Percentiles rank a stretch among this genome's conserved stretches.
These are phyloP conservation scores for Aulographum hederae DNA, from an alignment of 2,329 filamentous ascomycete genomes.

Conservation along the genomic window DNA sequence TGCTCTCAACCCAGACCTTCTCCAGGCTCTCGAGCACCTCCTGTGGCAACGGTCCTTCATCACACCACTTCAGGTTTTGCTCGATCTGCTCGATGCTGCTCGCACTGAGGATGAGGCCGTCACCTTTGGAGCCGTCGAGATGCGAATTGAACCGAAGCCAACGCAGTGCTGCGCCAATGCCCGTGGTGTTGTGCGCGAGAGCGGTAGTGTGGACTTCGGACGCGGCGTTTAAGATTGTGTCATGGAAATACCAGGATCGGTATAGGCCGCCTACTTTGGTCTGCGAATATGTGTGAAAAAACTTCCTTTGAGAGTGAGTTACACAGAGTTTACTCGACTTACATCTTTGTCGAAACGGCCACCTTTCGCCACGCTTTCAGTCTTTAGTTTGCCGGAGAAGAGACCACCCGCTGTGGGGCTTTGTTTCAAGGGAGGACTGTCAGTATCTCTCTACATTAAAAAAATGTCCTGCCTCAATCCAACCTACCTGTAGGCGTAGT, in stretches of 20 bases:
- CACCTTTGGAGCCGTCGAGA: slow-evolving; percentile 14
- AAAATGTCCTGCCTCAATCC: too few species aligned
- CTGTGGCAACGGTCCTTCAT: slow-evolving; percentile 46
- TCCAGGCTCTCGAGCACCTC: slow-evolving; percentile 64
- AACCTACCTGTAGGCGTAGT: slow-evolving; percentile 24
- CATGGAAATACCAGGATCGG: slow-evolving; percentile 22
- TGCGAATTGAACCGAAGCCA: slow-evolving; percentile 27
- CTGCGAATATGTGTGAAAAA: too few species aligned
- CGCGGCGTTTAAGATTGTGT: slow-evolving; percentile 24
- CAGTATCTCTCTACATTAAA: too few species aligned
- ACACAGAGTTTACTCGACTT: too few species aligned
- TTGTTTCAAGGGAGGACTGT: too few species aligned
- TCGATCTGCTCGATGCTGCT: slow-evolving; percentile 4
- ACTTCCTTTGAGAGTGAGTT: too few species aligned
- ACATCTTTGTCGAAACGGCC: slow-evolving; percentile 21
- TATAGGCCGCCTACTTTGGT: slow-evolving; percentile 19
- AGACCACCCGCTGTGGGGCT: slow-evolving; percentile 28
- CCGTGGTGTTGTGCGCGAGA: slow-evolving; percentile 21
- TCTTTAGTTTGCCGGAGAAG: slow-evolving; percentile 21
- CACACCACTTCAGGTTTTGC: slow-evolving; percentile 3
- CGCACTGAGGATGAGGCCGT: slow-evolving; percentile 5
- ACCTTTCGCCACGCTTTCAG: slow-evolving; percentile 16
- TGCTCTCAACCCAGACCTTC: slow-evolving; percentile 64
- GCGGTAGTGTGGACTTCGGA: slow-evolving; percentile 19
- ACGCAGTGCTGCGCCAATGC: slow-evolving; percentile 24